phyloP scores from a whole-genome alignment of 2,329 filamentous ascomycete genomes.

The Pseudogymnoascus sp. region DNA sequence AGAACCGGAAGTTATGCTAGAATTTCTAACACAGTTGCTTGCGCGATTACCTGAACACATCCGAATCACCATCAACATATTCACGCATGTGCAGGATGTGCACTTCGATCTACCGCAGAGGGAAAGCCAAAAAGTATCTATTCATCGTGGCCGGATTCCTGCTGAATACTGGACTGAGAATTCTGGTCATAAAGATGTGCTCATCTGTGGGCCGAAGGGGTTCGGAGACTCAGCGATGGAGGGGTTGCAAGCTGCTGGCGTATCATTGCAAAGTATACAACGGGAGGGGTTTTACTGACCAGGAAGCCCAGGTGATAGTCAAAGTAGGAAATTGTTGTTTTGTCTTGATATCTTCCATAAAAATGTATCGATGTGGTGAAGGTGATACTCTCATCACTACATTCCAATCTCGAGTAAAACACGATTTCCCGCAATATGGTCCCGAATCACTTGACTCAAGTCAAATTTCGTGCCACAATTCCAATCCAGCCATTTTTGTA shows the following conservation, averaged over 20 bases:
- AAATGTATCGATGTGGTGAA: too few species aligned
- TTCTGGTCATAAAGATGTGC: neutral
- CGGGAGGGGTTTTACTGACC: slow-evolving; percentile 6
- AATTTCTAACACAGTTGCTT: neutral
- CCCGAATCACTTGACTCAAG: too few species aligned
- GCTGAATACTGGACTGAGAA: neutral
- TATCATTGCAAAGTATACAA: neutral
- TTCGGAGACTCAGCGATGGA: slow-evolving; percentile 20
- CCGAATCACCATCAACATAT: too few species aligned
- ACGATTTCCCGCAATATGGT: too few species aligned
- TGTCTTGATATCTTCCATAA: too few species aligned
- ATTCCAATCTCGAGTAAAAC: too few species aligned
- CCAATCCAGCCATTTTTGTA: too few species aligned
- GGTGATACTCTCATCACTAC: too few species aligned
- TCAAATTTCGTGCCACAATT: too few species aligned
- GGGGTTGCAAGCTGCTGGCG: slow-evolving; percentile 14
- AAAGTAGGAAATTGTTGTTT: too few species aligned
- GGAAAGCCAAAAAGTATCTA: neutral
- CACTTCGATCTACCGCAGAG: neutral
- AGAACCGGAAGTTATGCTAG: neutral
- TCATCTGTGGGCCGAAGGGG: slow-evolving; percentile 21
- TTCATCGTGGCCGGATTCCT: neutral
- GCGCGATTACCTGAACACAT: neutral
- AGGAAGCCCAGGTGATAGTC: too few species aligned
- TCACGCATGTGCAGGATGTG: too few species aligned